Evolutionary conservation across 139 green algal species (phyloP), one percentile per base, ranked within the genome.

Genomic region (Chlamydomonas applanata): DNA sequence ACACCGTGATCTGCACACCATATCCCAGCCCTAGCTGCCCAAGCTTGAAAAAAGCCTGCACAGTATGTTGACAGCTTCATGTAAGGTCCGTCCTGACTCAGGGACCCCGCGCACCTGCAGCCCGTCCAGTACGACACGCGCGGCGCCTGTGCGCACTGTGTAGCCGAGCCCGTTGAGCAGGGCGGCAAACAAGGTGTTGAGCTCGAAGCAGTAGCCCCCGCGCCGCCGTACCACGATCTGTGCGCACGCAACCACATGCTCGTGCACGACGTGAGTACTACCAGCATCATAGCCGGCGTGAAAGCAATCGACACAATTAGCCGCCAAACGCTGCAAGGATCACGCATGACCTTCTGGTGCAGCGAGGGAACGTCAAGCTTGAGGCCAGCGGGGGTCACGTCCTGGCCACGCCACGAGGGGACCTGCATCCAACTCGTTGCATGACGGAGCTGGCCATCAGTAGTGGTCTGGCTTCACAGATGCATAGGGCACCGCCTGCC

Each of bases 121-220:
- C 14, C 62, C 62, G 9, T 69, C 62, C 62, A 69, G 36, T 5
- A 79, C 49, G 11, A 79, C 32, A 68, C 61, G 73, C 16, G 63
- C 63, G 3, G 52, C 63, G 52, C n/a, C 64, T 22, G 46, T 44
- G 24, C 73, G 46, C 22, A 73, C 53, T 17, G 63, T 53, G 62
- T 69, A 69, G 16, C 62, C 62, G 32, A 69, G 36, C 32, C 62
- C 62, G 32, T 11, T 52, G 32, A 69, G 34, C 62, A 69, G 62
- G 2, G 33, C 33, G 9, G 62, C 32, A 52, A 69, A 69, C 9
- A 52, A 3, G 4, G 62, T 69, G 62, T 69, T 69, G 62, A 69
- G 14, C 62, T 69, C 62, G 9, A 69, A 52, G 34, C 62, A 30
- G 62, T 69, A 69, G 32, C 62, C 62, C 2, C 62, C 62, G 2